Conservation (phyloP, 306 rosid species). For the Ziziphus jujuba region DNA sequence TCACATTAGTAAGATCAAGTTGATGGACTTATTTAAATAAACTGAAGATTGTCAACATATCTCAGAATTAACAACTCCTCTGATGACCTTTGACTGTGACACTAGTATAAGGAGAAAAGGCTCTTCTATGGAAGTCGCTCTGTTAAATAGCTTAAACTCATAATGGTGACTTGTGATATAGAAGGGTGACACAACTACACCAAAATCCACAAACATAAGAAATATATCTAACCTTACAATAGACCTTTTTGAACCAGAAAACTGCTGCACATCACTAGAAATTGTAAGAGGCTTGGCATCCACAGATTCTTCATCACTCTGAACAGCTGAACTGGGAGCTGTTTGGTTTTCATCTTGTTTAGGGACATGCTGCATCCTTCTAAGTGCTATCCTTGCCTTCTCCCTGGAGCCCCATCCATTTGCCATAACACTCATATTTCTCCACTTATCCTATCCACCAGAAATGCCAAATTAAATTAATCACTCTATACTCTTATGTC, state of each 20-base stretch:
- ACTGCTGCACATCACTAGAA: conserved; percentile 50
- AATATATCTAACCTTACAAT: conserved; percentile 59
- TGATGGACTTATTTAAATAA: not conserved
- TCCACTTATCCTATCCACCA: conserved; percentile 85
- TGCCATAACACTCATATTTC: conserved; percentile 93
- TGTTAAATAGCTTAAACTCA: not conserved
- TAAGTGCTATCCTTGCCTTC: conserved; percentile 61
- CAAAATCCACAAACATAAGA: not conserved
- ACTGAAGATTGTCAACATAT: not conserved
- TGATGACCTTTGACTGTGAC: not conserved
- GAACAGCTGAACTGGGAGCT: conserved; percentile 37
- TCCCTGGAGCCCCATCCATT: conserved; percentile 95
- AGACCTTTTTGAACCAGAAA: conserved; percentile 62
- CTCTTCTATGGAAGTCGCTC: not conserved
- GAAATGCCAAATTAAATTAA: conserved; percentile 20
- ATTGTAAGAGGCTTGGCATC: conserved; percentile 61
- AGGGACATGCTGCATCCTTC: conserved; percentile 54
- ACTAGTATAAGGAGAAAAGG: not conserved
- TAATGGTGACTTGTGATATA: not conserved
- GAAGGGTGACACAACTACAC: not conserved
- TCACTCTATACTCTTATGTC: not conserved
- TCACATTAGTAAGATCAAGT: not conserved
- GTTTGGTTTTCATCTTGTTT: conserved; percentile 63
- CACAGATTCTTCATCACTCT: conserved; percentile 74
- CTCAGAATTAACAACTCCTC: not conserved